A percentile compares a stretch with the other conserved stretches of the same genome.
Evolutionary conservation across 352 stramenopile species (phyloP).

Genomic region (Thraustochytrium sp.): DNA sequence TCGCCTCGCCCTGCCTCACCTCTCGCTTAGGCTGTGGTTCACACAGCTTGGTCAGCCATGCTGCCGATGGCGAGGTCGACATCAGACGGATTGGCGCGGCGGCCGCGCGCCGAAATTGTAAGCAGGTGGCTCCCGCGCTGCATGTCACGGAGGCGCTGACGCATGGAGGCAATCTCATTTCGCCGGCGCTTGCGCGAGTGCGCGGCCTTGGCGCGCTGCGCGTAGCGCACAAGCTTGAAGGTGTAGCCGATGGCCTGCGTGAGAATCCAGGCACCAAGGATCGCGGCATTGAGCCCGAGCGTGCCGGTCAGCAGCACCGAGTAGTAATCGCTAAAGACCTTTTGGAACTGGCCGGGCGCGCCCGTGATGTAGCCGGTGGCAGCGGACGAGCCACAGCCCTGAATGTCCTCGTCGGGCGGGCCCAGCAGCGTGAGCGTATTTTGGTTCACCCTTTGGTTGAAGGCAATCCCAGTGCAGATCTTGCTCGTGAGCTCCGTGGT

Average conservation of each 20-base stretch:
- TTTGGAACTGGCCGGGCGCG: neutral
- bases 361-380: neutral
- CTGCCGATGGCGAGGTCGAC: too few relatives aligned
- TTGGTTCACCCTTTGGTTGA: neutral
- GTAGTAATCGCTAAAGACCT: slow-evolving; percentile 8
- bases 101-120: neutral
- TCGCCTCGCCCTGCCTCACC: too few relatives aligned
- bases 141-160: neutral
- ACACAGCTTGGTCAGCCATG: too few relatives aligned
- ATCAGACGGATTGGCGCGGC: neutral
- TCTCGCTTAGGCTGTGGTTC: too few relatives aligned
- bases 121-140: neutral
- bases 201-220: neutral
- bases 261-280: neutral
- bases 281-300: neutral
- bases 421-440: neutral
- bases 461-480: neutral
- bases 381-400: neutral
- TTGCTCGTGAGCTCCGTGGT: neutral
- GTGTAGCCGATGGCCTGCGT: neutral
- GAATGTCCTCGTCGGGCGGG: neutral
- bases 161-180: neutral
- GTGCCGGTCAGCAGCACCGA: neutral
- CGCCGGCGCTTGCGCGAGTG: neutral
- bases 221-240: slow-evolving; percentile 1